Conservation (phyloP, 179 eudicot genomes). For the Spergularia azorica region DNA sequence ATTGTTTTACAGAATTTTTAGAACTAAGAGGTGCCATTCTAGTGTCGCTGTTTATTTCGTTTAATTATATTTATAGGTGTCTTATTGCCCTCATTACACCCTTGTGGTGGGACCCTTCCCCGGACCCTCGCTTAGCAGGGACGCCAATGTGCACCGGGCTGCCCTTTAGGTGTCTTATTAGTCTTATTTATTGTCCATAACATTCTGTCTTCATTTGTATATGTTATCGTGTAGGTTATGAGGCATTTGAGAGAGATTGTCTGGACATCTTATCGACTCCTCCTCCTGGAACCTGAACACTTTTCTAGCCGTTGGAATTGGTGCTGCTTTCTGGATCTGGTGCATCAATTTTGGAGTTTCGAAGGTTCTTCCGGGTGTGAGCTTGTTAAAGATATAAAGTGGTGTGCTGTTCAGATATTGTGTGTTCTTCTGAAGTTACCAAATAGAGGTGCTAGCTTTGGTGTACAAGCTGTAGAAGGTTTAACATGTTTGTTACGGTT, state of each 20-base stretch:
- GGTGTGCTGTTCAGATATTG: conserved; percentile 76
- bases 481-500: conserved; percentile 68
- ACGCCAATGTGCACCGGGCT: too few relatives aligned
- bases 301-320: conserved; percentile 81
- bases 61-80: too few relatives aligned
- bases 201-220: background rate
- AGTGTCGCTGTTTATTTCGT: background rate
- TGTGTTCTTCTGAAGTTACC: conserved; percentile 61
- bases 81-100: too few relatives aligned
- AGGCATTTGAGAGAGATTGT: conserved; percentile 47
- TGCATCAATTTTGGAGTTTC: conserved; percentile 40
- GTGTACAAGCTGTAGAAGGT: conserved; percentile 54
- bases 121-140: too few relatives aligned
- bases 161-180: too few relatives aligned
- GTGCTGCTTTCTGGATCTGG: conserved; percentile 73
- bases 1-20: too few relatives aligned
- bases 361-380: conserved; percentile 33
- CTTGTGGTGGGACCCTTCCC: too few relatives aligned
- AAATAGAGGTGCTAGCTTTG: conserved; percentile 49
- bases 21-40: too few relatives aligned
- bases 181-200: background rate
- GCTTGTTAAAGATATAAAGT: conserved; percentile 56
- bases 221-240: conserved; percentile 40
- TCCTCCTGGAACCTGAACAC: conserved; percentile 52
- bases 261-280: conserved; percentile 75